phyloP scores from a whole-genome alignment of 2,329 filamentous ascomycete genomes.

The Ilyonectria destructans region DNA sequence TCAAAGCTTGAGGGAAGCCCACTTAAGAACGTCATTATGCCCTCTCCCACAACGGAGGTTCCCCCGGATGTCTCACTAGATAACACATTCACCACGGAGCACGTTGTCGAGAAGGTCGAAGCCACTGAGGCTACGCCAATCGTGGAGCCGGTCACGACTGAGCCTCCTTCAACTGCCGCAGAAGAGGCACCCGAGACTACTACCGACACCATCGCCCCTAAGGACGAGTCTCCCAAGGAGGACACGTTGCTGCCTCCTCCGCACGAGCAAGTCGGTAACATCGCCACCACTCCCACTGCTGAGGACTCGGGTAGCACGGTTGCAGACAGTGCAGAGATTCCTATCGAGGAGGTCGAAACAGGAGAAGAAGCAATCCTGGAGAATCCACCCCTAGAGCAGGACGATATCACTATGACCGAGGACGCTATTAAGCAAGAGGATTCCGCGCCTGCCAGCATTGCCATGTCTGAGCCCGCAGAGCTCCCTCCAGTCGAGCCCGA shows the following conservation, averaged over 20 bases:
- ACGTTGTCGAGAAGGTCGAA: slow-evolving; percentile 21
- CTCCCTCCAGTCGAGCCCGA: slow-evolving; percentile 48
- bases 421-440: slow-evolving; percentile 59
- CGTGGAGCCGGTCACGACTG: slow-evolving; percentile 40
- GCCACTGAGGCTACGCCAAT: background rate
- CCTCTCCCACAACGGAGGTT: slow-evolving; percentile 61
- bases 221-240: slow-evolving; percentile 36
- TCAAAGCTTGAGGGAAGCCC: slow-evolving; percentile 66
- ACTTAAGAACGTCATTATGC: slow-evolving; percentile 67
- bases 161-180: slow-evolving; percentile 53
- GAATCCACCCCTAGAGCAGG: slow-evolving; percentile 47
- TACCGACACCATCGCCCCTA: slow-evolving; percentile 48
- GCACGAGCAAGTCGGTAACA: slow-evolving; percentile 60
- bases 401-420: slow-evolving; percentile 56
- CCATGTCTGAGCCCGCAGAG: slow-evolving; percentile 51
- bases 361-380: slow-evolving; percentile 40
- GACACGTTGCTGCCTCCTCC: slow-evolving; percentile 55
- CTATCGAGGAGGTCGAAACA: slow-evolving; percentile 44
- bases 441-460: slow-evolving; percentile 54
- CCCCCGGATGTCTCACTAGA: slow-evolving; percentile 31
- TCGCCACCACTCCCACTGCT: slow-evolving; percentile 53
- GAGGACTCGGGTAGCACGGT: slow-evolving; percentile 47
- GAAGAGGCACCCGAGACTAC: slow-evolving; percentile 50
- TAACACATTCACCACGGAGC: slow-evolving; percentile 14
- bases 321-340: slow-evolving; percentile 47